These are phyloP conservation scores for Aureobasidium melanogenum DNA, from an alignment of 2,329 filamentous ascomycete genomes.

Conservation along the genomic window DNA sequence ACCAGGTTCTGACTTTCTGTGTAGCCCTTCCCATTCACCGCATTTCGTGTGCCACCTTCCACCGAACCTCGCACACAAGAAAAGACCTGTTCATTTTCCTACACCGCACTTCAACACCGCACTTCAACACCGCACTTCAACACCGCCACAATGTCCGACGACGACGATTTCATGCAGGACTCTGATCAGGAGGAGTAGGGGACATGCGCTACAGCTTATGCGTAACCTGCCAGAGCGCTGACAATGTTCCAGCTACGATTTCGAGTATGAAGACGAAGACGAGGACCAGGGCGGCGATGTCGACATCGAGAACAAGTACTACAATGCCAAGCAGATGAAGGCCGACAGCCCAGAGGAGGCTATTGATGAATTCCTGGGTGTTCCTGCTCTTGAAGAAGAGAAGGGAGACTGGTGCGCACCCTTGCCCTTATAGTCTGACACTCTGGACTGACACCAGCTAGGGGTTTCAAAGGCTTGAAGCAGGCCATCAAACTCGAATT, in stretches of 20 bases:
- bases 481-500: slow-evolving; percentile 98
- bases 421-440: neutral
- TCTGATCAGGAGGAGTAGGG: slow-evolving; percentile 76
- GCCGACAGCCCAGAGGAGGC: slow-evolving; percentile 76
- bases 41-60: neutral
- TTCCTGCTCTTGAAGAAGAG: slow-evolving; percentile 74
- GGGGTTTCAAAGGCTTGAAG: slow-evolving; percentile 93
- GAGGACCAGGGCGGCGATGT: slow-evolving; percentile 82
- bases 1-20: neutral
- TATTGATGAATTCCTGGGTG: slow-evolving; percentile 82
- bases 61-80: neutral
- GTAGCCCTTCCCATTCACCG: neutral
- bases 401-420: slow-evolving; percentile 76
- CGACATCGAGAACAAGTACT: slow-evolving; percentile 98
- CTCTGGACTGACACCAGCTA: slow-evolving; percentile 19
- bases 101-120: slow-evolving; percentile 13
- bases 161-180: slow-evolving; percentile 91
- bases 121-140: too few relatives aligned
- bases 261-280: slow-evolving; percentile 93
- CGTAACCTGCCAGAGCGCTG: slow-evolving; percentile 14
- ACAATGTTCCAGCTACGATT: slow-evolving; percentile 63
- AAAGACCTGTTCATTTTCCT: neutral
- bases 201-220: neutral
- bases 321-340: slow-evolving; percentile 98
- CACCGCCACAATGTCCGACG: slow-evolving; percentile 58